These are phyloP conservation scores for Fonsecaea monophora DNA, from an alignment of 2,329 filamentous ascomycete genomes.

Conservation along the genomic window DNA sequence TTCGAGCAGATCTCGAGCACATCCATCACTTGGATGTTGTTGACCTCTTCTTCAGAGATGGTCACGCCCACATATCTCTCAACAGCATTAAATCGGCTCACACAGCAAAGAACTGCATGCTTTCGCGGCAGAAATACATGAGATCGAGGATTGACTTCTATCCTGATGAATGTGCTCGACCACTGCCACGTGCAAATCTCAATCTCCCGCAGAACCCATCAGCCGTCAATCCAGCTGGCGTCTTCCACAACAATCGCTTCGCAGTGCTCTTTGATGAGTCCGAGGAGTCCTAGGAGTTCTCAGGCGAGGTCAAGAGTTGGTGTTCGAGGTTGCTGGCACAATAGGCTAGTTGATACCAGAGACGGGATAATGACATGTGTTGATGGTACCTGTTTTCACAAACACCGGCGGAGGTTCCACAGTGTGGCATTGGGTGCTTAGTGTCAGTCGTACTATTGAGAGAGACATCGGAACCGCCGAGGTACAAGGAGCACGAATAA, in stretches of 20 bases:
- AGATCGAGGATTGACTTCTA: conserved; percentile 73
- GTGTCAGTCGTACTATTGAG: not conserved
- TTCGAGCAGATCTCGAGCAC: conserved; percentile 78
- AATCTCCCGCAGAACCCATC: conserved; percentile 43
- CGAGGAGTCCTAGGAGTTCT: conserved; percentile 6
- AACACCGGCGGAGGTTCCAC: not conserved
- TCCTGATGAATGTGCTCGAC: conserved; percentile 73
- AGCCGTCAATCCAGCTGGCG: conserved; percentile 2
- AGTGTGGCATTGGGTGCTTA: not conserved
- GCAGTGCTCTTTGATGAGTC: conserved; percentile 62
- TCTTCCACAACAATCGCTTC: conserved; percentile 63
- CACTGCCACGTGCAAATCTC: conserved; percentile 52
- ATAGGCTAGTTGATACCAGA: not conserved
- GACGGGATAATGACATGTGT: not conserved
- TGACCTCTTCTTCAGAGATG: conserved; percentile 64
- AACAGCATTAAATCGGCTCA: conserved; percentile 79
- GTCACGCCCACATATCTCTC: conserved; percentile 71
- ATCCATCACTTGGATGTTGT: conserved; percentile 80
- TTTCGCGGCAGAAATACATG: conserved; percentile 71
- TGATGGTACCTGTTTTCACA: not conserved
- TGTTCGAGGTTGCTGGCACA: not conserved
- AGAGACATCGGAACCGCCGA: not conserved
- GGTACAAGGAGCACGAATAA: not conserved
- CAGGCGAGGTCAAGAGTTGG: not conserved
- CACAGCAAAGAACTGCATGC: conserved; percentile 79